These are phyloP conservation scores for Mycena belliarum DNA, from an alignment of 768 basidiomycete genomes.

Conservation along the genomic window DNA sequence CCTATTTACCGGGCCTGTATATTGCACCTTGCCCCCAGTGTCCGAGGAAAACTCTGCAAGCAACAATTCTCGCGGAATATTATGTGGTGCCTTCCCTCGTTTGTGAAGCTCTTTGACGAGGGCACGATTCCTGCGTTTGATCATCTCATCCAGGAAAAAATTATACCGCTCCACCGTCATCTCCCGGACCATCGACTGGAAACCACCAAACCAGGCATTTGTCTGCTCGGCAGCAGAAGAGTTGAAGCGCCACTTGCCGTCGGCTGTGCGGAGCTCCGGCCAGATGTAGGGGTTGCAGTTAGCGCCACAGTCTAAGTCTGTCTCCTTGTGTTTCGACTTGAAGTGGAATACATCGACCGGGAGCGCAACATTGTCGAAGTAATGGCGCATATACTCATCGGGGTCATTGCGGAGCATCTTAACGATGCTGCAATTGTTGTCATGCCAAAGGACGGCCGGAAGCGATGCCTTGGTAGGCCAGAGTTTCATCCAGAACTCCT, in stretches of 20 bases:
- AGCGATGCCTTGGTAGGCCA: conserved; percentile 27
- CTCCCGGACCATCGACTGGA: conserved; percentile 32
- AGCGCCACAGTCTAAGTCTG: conserved; percentile 26
- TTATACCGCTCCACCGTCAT: conserved; percentile 34
- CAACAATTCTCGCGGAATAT: no score
- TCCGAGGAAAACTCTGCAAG: no score
- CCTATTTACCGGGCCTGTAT: no score
- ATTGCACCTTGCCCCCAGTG: no score
- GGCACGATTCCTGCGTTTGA: no score
- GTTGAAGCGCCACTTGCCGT: conserved; percentile 42
- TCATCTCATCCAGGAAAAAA: conserved; percentile 27
- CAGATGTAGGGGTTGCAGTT: conserved; percentile 37
- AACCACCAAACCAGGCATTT: conserved; percentile 47
- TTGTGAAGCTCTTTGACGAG: no score
- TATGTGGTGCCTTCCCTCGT: no score
- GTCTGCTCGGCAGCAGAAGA: conserved; percentile 40
- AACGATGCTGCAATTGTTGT: conserved; percentile 28
- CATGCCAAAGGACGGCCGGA: conserved; percentile 29
- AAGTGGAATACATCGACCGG: conserved; percentile 40
- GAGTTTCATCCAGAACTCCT: conserved; percentile 26
- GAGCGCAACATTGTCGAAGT: conserved; percentile 26
- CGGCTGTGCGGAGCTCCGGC: conserved; percentile 32
- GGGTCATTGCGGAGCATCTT: conserved; percentile 23
- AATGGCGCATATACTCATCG: conserved; percentile 3
- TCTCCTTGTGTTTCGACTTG: conserved; percentile 33